Evolutionary conservation across 345 rosid species (phyloP).

Genomic region (Brassica incana): DNA sequence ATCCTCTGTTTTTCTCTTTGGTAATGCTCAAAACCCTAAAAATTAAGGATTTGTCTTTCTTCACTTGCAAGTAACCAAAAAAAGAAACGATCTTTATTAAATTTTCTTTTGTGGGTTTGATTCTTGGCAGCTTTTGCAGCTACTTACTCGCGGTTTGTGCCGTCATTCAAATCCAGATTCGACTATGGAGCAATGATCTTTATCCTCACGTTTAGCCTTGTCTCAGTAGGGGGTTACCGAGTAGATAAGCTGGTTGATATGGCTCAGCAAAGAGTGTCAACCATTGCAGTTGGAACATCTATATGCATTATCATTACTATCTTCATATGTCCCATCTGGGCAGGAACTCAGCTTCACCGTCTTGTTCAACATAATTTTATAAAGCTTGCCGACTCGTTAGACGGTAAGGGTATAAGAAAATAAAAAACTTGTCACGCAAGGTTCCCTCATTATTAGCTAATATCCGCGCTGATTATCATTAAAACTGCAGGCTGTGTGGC

Average conservation of each 20-base stretch:
- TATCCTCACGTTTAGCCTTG: slow-evolving; percentile 76
- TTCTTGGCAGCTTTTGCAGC: slow-evolving; percentile 62
- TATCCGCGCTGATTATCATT: background rate
- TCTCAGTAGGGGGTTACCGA: slow-evolving; percentile 65
- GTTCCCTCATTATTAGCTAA: background rate
- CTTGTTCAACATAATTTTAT: slow-evolving; percentile 54
- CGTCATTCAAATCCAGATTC: slow-evolving; percentile 63
- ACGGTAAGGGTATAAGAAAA: slow-evolving; percentile 44
- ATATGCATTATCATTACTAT: slow-evolving; percentile 59
- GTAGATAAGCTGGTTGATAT: slow-evolving; percentile 54
- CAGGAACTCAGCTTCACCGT: slow-evolving; percentile 69
- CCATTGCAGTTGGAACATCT: slow-evolving; percentile 61
- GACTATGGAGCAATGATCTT: slow-evolving; percentile 80
- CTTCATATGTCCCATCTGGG: slow-evolving; percentile 71
- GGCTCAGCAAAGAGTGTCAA: slow-evolving; percentile 62
- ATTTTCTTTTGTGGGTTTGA: background rate
- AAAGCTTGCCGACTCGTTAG: slow-evolving; percentile 59
- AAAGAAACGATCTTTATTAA: background rate
- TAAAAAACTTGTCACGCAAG: background rate
- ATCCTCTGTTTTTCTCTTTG: slow-evolving; percentile 60
- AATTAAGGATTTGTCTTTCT: background rate
- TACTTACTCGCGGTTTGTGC: slow-evolving; percentile 77
- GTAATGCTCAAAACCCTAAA: slow-evolving; percentile 33
- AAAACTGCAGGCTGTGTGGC: slow-evolving; percentile 50
- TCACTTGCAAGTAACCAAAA: background rate